Evolutionary conservation across 176 grass and related monocot genomes (phyloP), one percentile per base, ranked within the genome.

Genomic region (Eleusine indica): DNA sequence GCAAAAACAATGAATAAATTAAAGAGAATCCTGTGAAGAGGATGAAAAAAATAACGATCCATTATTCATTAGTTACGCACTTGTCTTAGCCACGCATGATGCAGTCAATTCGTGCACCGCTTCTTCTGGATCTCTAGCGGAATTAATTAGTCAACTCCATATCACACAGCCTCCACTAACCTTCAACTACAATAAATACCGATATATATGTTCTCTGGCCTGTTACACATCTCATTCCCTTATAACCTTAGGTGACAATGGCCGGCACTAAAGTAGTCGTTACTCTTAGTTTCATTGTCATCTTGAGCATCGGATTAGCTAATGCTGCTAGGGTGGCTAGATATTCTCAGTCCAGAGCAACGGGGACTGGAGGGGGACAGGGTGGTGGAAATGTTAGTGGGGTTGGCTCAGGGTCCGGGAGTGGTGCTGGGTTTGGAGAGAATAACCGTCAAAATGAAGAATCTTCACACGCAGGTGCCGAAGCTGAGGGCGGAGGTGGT

Each of bases 311-410:
- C 0, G 71, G 60, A 4, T 29, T 75, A 53, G 71, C 71, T n/a
- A 75, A 52, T 54, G 81, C 71, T 16, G 5, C 21, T 1, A 83
- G 71, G 81, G 71, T 83, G 44, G 44, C 21, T 75, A 58, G 71
- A 22, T 7, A 14, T 48, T 66, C 60, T 75, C 81, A 7, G 44
- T 0, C 81, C 29, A 7, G 52, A 7, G 81, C 71, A 14, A 13
- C 13, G 0, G 81, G 71, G 0, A 66, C 0, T 0, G 81, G 71
- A 46, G 39, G 1, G 7, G 81, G 81, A 52, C 13, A 2, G 7
- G 81, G 81, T 4, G 54, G n/a, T 5, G 68, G 40, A 2, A n/a
- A 12, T 82, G 22, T 47, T 16, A 82, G 15, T 48, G 77, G 49
- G 0, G 66, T 7, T 3, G 79, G 66, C 4, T 38, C 37, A 29